phyloP scores from a whole-genome alignment of 192 early-diverging fungal genomes.

The Allomyces javanicus region DNA sequence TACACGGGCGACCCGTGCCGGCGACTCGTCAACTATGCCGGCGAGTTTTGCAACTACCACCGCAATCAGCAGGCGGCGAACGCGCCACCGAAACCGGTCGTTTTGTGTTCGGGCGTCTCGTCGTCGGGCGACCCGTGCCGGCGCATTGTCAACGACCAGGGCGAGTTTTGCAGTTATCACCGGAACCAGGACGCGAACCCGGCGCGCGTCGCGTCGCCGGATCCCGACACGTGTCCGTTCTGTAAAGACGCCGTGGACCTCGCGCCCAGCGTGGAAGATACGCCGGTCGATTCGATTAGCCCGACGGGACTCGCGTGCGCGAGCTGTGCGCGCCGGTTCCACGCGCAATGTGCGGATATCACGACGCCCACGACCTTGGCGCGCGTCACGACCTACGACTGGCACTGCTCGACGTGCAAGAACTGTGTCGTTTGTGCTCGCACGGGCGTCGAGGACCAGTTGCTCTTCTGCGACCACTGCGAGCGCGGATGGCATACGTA shows the following conservation, averaged over 20 bases:
- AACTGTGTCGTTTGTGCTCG: slow-evolving; percentile 20
- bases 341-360: slow-evolving; percentile 26
- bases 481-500: slow-evolving; percentile 32
- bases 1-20: neutral
- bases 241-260: too few relatives aligned
- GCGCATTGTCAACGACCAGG: neutral
- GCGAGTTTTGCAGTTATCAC: neutral
- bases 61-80: neutral
- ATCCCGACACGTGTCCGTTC: too few relatives aligned
- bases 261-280: too few relatives aligned
- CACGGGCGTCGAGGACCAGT: slow-evolving; percentile 27
- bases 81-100: neutral
- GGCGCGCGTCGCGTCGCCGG: too few relatives aligned
- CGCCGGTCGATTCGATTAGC: too few relatives aligned
- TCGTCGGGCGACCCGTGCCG: neutral
- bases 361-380: slow-evolving; percentile 16
- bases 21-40: neutral
- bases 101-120: too few relatives aligned
- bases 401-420: slow-evolving; percentile 33
- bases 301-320: neutral
- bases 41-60: neutral
- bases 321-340: slow-evolving; percentile 8
- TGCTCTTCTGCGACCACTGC: slow-evolving; percentile 34
- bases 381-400: slow-evolving; percentile 20
- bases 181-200: neutral